Base-by-base conservation (phyloP, 352 stramenopile genomes). In the Peronosclerospora sorghi region DNA sequence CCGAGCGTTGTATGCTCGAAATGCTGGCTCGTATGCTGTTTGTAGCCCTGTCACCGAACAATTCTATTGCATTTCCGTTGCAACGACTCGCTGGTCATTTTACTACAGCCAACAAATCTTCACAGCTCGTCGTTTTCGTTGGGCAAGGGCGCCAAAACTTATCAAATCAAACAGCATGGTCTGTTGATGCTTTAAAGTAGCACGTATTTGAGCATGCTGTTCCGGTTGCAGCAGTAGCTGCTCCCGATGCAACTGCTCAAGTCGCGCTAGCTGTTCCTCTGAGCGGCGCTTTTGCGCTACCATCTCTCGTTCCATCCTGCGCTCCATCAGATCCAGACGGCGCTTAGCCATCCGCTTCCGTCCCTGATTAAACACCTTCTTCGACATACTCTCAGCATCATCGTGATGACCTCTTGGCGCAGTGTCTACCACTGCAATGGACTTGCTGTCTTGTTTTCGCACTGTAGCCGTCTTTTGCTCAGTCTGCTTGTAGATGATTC, bases 151-250 rank as follows among this genome's bases (percentile, higher is more conserved):
- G 49, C 44, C 39, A 59, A 44, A 54, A 51, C 28, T 66, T 66
- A 70, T 62, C 8, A 70, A 29, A 9, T 70, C 56, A 10, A 70
- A 36, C 45, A 70, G 66, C 56, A 56, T 70, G 12, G 49, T 41
- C 36, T 70, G 60, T 13, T 70, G 60, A 17, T 66, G 60, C 36
- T 70, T 40, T 27, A 70, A 64, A 19, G 54, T 66, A 10, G 45
- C 41, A 14, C 66, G 21, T 2, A 64, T 27, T 34, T 66, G 60
- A 12, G 58, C 48, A 23, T 66, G 49, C 14, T 66, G 56, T 2
- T 40, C 50, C 36, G 66, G 56, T 27, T 70, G 60, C 1, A 24
- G 17, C 41, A 64, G 41, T 0, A 66, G 18, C 42, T 66, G 60
- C 8, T 35, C 41, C 2, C 51, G 45, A 28, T 66, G 58, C 23